Base-by-base conservation (phyloP, 73 alveolate species). In the Blepharisma stoltei region DNA sequence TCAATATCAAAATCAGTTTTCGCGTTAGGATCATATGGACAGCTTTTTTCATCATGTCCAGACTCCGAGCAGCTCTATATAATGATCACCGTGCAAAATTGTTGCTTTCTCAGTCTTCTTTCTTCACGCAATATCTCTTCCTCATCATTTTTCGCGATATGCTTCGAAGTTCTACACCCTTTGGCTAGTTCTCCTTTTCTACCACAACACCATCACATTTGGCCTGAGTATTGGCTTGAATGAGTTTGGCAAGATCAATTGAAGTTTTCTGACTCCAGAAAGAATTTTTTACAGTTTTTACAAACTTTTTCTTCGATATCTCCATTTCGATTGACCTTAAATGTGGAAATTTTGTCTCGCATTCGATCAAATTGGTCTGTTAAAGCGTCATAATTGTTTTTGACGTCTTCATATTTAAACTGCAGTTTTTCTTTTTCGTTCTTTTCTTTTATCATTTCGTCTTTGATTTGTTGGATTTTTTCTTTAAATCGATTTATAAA, bases 131-230 rank as follows among this genome's bases (percentile, higher is more conserved):
- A n/a, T 6, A 37, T 67, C 43, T 89, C 95, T 3, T 67, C 86
- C 14, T 83, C 86, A 38, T 89, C 90, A n/a, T 86, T 88, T 60
- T 86, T 89, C 55, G 89, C 38, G 48, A 48, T 87, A 69, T 89
- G 96, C 78, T 83, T 86, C 6, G 83, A 48, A 54, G 80, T 73
- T 70, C 82, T 77, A 66, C 96, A 89, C 46, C 96, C 96, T n/a
- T 83, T 84, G 7, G 88, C 86, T 50, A 71, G 78, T 66, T 78
- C 84, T 8, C 82, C 80, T 47, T 80, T 54, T 70, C 78, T 89
- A 4, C 96, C 96, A 55, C 96, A 89, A 79, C 96, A 89, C 96
- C 96, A 89, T 89, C 92, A 89, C 89, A 86, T 80, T 67, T 89
- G 90, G 25, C 92, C 92, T 6, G 86, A 87, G 69, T 54, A 89